Base-by-base conservation (phyloP, 176 grass and related monocot genomes). In the Oryza coarctata region DNA sequence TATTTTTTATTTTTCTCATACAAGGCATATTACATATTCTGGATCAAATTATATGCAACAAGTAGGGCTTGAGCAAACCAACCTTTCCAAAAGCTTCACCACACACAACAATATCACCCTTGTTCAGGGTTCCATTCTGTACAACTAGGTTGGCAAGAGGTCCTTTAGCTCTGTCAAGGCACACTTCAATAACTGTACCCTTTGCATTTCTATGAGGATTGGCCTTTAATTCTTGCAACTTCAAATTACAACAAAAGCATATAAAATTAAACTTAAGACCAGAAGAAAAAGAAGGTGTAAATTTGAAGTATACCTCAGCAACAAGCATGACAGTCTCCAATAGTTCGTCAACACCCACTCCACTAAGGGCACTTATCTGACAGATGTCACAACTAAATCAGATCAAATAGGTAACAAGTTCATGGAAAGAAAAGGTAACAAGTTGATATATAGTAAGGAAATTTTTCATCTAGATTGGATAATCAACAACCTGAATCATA, bases 161-260 rank as follows among this genome's bases (percentile, higher is more conserved):
- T 77, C 95, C 95, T 90, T 91, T 98, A 67, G 92, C 80, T 87
- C 95, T 98, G 69, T 98, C 95, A 72, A 98, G 86, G 49, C 88
- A 84, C 69, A 92, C 95, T 84, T 98, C 95, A 70, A 98, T 85
- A 76, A 98, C 95, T 32, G 95, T 95, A 8, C 95, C 95, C 82
- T 91, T 98, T 47, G 95, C 92, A 87, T 98, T 94, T 86, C 95
- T 91, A 70, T 93, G 72, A 44, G 95, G 95, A 69, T 98, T 98
- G 76, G 95, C 92, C 88, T 98, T 98, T 81, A 98, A 86, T 83
- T 98, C 95, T 98, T 95, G 95, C 38, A 98, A 57, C 95, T 98
- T 84, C n/a, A 83, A 74, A 87, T 83, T 78, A 6, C 45, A 90
- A 76, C 2, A 71, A 83, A 92, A 86, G 45, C 12, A 81, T 29